Conservation (phyloP, 192 early-diverging fungal genomes). For the Mortierella antarctica region DNA sequence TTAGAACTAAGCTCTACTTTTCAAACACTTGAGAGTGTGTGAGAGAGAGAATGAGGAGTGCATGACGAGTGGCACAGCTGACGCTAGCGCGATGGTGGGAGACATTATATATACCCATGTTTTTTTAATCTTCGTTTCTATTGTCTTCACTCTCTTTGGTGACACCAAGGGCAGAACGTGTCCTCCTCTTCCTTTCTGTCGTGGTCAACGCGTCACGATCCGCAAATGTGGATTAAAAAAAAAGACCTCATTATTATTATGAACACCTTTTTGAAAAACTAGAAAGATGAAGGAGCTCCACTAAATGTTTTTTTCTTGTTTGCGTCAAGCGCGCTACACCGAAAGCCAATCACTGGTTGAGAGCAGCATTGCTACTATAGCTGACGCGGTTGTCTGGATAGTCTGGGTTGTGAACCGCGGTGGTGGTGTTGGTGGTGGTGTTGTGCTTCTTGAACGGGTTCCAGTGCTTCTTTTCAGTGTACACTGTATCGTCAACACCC, state of each 20-base stretch:
- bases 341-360: constrained; percentile 12
- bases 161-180: too few species aligned
- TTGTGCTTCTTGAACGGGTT: constrained; percentile 30
- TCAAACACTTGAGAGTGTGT: too few species aligned
- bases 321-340: too few species aligned
- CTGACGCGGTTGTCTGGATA: constrained; percentile 21
- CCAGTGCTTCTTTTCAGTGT: constrained; percentile 33
- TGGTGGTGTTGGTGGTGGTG: constrained; percentile 1
- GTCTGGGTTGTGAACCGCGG: neutral
- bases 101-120: too few species aligned
- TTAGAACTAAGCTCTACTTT: too few species aligned
- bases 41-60: too few species aligned
- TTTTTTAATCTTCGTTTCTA: too few species aligned
- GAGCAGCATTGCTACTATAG: constrained; percentile 34
- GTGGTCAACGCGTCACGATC: neutral
- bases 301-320: neutral
- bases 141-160: too few species aligned
- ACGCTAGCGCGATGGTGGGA: too few species aligned
- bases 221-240: neutral
- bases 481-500: neutral
- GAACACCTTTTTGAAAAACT: neutral
- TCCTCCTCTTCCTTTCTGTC: too few species aligned
- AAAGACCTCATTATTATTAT: neutral
- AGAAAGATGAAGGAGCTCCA: neutral
- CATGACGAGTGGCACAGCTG: too few species aligned